Percentiles rank a stretch among this genome's conserved stretches.
These are phyloP conservation scores for Pholiota conissans DNA, from an alignment of 768 basidiomycete species.

Conservation along the genomic window DNA sequence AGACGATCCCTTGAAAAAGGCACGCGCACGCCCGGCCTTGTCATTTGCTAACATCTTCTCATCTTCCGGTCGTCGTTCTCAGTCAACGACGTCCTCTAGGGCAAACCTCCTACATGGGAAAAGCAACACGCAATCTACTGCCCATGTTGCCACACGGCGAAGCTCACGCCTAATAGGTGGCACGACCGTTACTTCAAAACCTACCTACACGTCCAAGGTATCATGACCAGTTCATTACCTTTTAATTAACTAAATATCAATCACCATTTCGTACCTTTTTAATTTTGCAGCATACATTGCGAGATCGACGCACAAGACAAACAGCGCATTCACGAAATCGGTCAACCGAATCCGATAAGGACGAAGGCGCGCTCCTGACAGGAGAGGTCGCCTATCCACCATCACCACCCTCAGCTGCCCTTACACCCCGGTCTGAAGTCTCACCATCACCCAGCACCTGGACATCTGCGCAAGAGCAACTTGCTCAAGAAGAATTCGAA, in stretches of 20 bases:
- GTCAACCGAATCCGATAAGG: conserved; percentile 70
- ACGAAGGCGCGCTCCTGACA: conserved; percentile 54
- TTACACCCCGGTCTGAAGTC: conserved; percentile 65
- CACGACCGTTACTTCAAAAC: conserved; percentile 49
- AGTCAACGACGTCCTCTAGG: conserved; percentile 69
- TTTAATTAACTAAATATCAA: conserved; percentile 3
- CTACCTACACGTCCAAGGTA: conserved; percentile 55
- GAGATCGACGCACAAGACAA: conserved; percentile 60
- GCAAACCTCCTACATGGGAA: conserved; percentile 50
- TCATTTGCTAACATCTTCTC: conserved; percentile 87
- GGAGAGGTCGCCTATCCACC: conserved; percentile 58
- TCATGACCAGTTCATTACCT: conserved; percentile 9
- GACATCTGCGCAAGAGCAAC: conserved; percentile 68
- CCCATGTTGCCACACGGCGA: conserved; percentile 54
- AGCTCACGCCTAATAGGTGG: conserved; percentile 73
- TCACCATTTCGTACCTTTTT: conserved; percentile 4
- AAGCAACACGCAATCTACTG: conserved; percentile 44
- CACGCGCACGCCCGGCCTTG: conserved; percentile 87
- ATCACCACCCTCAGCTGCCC: conserved; percentile 57
- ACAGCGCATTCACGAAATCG: conserved; percentile 54
- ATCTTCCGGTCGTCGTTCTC: conserved; percentile 79
- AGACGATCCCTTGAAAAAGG: conserved; percentile 84
- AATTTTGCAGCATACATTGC: conserved; percentile 23
- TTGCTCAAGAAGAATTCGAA: conserved; percentile 71
- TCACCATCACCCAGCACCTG: conserved; percentile 63